Base-by-base conservation (phyloP, 2,329 filamentous ascomycete species). In the Sclerotinia nivalis region DNA sequence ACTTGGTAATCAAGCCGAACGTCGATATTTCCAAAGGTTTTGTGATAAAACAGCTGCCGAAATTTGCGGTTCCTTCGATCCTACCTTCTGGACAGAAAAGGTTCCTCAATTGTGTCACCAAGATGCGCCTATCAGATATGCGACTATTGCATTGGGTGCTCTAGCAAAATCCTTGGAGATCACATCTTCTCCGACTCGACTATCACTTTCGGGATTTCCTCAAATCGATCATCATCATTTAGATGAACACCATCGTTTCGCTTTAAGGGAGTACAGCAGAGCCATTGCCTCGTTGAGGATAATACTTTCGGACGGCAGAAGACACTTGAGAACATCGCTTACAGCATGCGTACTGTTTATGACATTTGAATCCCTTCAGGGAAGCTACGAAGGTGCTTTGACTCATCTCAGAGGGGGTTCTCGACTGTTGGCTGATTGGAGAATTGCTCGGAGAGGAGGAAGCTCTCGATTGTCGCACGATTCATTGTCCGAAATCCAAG, bases 1-100 rank as follows among this genome's bases (percentile, higher is more conserved):
- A 66, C 74, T 75, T 31, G 75, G 75, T 15, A 75, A 75, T 34
- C 70, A 71, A 60, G 72, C 75, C 43, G 77, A 78, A 66, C 75
- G 76, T 20, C 74, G 75, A 18, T 78, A 77, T 69, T 78, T 78
- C 70, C 76, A 78, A 69, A 72, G 75, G 10, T 78, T 78, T 62
- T 78, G 76, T 68, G 76, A 78, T 31, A 78, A 78, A 61, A 78
- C 77, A 12, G 75, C 75, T 1, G 72, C 66, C 25, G 77, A 77
- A 59, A 77, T 77, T 43, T 74, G 74, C 67, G 77, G 76, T 13
- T 71, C 74, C 15, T 78, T 77, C 52, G 76, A 78, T 69, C 75
- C 76, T 15, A 73, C 73, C 18, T 77, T 78, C 64, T 77, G 77
- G 77, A 77, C 75, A 4, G 75, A 77, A 68, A 78, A 78, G 64